These are phyloP conservation scores for Beauveria medogensis DNA, from an alignment of 2,329 filamentous ascomycete species.

Conservation along the genomic window DNA sequence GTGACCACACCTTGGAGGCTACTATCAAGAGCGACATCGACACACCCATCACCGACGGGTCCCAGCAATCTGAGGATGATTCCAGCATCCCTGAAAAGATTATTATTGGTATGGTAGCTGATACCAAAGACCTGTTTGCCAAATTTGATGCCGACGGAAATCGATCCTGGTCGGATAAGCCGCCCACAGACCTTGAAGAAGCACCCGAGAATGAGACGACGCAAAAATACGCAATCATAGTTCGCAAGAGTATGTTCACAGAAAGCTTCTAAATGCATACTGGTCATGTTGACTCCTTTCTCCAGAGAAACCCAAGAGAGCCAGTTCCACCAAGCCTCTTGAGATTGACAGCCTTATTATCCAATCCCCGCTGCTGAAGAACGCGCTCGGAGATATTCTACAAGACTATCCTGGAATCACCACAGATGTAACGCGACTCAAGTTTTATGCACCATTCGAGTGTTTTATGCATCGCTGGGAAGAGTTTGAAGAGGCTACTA, in stretches of 20 bases:
- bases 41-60: neutral
- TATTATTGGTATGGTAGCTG: constrained; percentile 28
- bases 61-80: neutral
- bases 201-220: constrained; percentile 55
- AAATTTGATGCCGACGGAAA: constrained; percentile 39
- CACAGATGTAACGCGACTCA: constrained; percentile 49
- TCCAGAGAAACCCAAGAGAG: constrained; percentile 36
- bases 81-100: constrained; percentile 12
- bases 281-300: neutral
- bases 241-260: constrained; percentile 38
- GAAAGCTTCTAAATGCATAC: neutral
- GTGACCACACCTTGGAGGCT: neutral
- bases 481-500: constrained; percentile 32
- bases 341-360: constrained; percentile 55
- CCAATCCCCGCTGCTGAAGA: constrained; percentile 54
- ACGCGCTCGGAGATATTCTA: constrained; percentile 45
- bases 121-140: constrained; percentile 35
- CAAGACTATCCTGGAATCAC: constrained; percentile 53
- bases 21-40: neutral
- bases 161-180: constrained; percentile 47
- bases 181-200: constrained; percentile 45
- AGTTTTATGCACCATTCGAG: constrained; percentile 52
- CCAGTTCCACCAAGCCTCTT: constrained; percentile 52
- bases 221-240: constrained; percentile 51
- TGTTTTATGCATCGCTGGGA: constrained; percentile 61